A percentile compares a stretch with the other conserved stretches of the same genome.
phyloP scores from a whole-genome alignment of 768 basidiomycete species.

The Strobilomyces confusus region DNA sequence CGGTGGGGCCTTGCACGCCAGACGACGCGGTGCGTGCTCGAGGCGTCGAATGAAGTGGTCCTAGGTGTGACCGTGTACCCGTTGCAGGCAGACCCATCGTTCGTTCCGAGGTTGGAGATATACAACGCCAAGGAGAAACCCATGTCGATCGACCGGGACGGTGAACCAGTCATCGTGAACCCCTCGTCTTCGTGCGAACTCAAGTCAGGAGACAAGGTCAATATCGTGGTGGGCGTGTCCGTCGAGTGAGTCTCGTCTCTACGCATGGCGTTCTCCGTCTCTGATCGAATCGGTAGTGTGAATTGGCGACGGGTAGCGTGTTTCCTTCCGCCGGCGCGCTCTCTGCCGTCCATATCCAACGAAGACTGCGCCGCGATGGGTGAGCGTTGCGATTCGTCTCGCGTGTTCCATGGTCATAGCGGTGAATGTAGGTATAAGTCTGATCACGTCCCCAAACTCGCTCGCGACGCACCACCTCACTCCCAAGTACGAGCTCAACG shows the following conservation, averaged over 20 bases:
- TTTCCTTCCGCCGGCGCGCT: conserved; percentile 38
- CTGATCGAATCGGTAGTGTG: conserved; percentile 34
- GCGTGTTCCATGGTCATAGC: neutral
- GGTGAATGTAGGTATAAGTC: conserved; percentile 43
- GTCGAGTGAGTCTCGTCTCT: conserved; percentile 40
- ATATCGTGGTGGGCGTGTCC: conserved; percentile 39
- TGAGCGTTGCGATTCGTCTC: conserved; percentile 27
- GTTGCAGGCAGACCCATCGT: conserved; percentile 45
- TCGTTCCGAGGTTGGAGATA: conserved; percentile 47
- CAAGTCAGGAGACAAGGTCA: conserved; percentile 51
- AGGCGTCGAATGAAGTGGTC: neutral
- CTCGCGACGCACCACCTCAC: conserved; percentile 65
- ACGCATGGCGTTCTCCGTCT: neutral
- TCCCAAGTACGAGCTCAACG: conserved; percentile 44
- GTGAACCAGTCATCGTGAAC: conserved; percentile 32
- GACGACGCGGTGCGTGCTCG: conserved; percentile 52
- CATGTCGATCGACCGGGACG: conserved; percentile 39
- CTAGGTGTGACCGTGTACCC: neutral
- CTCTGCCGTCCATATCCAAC: conserved; percentile 34
- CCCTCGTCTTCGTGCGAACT: conserved; percentile 39
- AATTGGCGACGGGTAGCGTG: conserved; percentile 51
- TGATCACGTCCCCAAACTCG: conserved; percentile 42
- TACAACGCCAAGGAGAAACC: conserved; percentile 46
- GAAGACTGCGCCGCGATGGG: conserved; percentile 53
- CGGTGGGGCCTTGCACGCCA: conserved; percentile 46